These are phyloP conservation scores for Sextonia rubra DNA, from an alignment of 164 flowering plant genomes.

Conservation along the genomic window DNA sequence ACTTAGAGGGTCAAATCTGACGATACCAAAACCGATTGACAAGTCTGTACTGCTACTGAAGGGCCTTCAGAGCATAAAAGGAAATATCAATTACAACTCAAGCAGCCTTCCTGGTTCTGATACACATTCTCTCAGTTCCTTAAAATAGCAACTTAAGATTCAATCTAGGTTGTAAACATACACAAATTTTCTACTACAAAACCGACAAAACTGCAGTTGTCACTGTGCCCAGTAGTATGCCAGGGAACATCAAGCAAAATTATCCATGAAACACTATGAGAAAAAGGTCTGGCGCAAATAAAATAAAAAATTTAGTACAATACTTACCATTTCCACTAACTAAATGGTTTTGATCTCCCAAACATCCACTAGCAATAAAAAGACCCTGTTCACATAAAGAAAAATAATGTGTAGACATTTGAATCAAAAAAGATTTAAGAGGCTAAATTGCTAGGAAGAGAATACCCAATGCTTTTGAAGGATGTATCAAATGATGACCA, in stretches of 20 bases:
- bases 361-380: slow-evolving; percentile 40
- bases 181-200: too few relatives aligned
- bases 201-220: background rate
- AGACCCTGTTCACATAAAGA: slow-evolving; percentile 46
- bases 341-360: slow-evolving; percentile 44
- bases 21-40: too few relatives aligned
- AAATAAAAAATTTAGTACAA: background rate
- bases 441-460: background rate
- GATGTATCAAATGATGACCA: too few relatives aligned
- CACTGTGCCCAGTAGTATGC: background rate
- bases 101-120: too few relatives aligned
- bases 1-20: too few relatives aligned
- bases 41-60: too few relatives aligned
- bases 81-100: too few relatives aligned
- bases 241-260: background rate
- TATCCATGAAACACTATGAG: too few relatives aligned
- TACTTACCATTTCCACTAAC: slow-evolving; percentile 54
- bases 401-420: background rate
- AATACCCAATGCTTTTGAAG: too few relatives aligned
- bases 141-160: background rate
- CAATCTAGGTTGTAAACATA: background rate
- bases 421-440: background rate
- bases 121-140: too few relatives aligned
- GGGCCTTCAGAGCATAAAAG: too few relatives aligned
- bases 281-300: background rate